Conservation (phyloP, 345 rosid genomes). For the Linum tenue region DNA sequence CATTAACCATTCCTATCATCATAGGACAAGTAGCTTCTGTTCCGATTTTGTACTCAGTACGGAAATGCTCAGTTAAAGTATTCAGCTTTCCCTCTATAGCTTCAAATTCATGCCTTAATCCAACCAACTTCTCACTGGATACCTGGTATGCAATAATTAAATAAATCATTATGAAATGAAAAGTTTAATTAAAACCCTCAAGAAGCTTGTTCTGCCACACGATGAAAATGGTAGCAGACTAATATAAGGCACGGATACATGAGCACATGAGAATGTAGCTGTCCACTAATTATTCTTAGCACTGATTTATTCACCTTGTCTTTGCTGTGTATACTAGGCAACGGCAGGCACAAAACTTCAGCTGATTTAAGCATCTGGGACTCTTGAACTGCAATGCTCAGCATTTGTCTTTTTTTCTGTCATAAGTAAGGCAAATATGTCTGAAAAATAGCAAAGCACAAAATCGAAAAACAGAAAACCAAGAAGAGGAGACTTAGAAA, state of each 20-base stretch:
- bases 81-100: conserved; percentile 42
- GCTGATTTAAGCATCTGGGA: conserved; percentile 44
- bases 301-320: conserved; percentile 36
- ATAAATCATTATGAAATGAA: conserved; percentile 10
- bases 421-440: conserved; percentile 8
- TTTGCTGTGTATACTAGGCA: conserved; percentile 23
- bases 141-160: conserved; percentile 34
- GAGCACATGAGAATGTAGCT: neutral
- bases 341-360: conserved; percentile 16
- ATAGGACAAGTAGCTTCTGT: conserved; percentile 35
- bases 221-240: neutral
- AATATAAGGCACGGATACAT: neutral
- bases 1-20: conserved; percentile 33
- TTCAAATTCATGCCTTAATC: conserved; percentile 42
- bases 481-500: conserved; percentile 21
- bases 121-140: conserved; percentile 21
- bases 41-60: conserved; percentile 31
- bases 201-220: neutral
- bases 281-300: conserved; percentile 9
- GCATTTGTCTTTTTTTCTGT: conserved; percentile 50
- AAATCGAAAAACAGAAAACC: conserved; percentile 4
- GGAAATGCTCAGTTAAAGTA: conserved; percentile 34
- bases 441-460: conserved; percentile 17
- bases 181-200: neutral
- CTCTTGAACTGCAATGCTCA: conserved; percentile 39